Evolutionary conservation across 345 rosid genomes (phyloP).

Genomic region (Acer campestre): DNA sequence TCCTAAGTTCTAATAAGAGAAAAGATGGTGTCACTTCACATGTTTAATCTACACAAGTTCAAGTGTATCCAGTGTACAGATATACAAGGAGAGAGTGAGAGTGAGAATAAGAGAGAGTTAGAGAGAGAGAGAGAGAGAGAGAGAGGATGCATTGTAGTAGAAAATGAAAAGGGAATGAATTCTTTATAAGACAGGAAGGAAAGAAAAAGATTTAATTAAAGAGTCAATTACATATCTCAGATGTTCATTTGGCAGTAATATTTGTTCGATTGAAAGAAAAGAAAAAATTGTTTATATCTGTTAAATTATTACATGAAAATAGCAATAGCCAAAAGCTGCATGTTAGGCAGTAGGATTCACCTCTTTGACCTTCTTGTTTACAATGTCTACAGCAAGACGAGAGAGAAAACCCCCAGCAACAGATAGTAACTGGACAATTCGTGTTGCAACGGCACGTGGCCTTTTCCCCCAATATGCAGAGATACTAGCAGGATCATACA

Average conservation of each 20-base stretch:
- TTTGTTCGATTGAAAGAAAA: neutral
- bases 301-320: neutral
- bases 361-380: conserved; percentile 88
- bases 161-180: neutral
- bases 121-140: neutral
- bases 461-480: conserved; percentile 96
- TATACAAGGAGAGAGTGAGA: neutral
- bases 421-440: conserved; percentile 76
- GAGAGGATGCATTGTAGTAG: neutral
- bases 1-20: conserved; percentile 2
- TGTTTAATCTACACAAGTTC: neutral
- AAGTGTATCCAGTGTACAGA: neutral
- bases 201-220: neutral
- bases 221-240: no score
- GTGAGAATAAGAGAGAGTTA: no score
- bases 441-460: conserved; percentile 86
- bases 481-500: conserved; percentile 86
- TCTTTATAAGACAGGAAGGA: neutral
- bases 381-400: conserved; percentile 62
- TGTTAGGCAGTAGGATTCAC: conserved; percentile 37
- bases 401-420: conserved; percentile 98
- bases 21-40: neutral
- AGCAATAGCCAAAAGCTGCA: neutral
- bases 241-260: neutral
- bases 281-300: neutral